phyloP scores from a whole-genome alignment of 2,329 filamentous ascomycete genomes.

The Escovopsis sp. region DNA sequence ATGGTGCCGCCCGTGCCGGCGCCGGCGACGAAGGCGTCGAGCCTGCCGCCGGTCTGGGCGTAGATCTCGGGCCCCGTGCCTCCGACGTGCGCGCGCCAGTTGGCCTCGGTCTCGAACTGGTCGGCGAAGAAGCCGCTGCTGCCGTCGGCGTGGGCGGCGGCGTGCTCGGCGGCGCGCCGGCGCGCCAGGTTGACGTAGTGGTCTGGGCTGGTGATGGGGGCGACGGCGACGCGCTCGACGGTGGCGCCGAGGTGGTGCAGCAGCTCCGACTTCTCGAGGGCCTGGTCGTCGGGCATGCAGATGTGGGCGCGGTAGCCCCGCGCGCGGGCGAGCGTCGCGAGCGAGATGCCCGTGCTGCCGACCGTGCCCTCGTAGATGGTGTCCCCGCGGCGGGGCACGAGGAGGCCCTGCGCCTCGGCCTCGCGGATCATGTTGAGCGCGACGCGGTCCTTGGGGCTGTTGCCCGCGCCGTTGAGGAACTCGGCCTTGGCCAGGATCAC shows the following conservation, averaged over 20 bases:
- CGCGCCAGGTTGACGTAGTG: slow-evolving; percentile 93
- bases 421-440: slow-evolving; percentile 76
- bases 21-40: slow-evolving; percentile 85
- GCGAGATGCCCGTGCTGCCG: slow-evolving; percentile 87
- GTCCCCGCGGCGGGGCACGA: slow-evolving; percentile 71
- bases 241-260: slow-evolving; percentile 78
- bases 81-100: slow-evolving; percentile 71
- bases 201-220: slow-evolving; percentile 80
- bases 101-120: slow-evolving; percentile 86
- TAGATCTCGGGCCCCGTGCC: slow-evolving; percentile 85
- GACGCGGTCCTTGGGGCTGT: slow-evolving; percentile 89
- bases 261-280: slow-evolving; percentile 75
- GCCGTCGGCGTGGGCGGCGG: slow-evolving; percentile 34
- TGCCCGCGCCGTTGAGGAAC: slow-evolving; percentile 88
- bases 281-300: slow-evolving; percentile 92
- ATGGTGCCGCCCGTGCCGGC: slow-evolving; percentile 93
- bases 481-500: slow-evolving; percentile 89
- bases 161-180: slow-evolving; percentile 61
- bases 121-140: slow-evolving; percentile 87
- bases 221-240: slow-evolving; percentile 83
- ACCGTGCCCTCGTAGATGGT: slow-evolving; percentile 97
- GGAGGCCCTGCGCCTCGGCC: slow-evolving; percentile 63
- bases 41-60: slow-evolving; percentile 53
- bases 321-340: slow-evolving; percentile 77
- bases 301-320: slow-evolving; percentile 87